Evolutionary conservation across 2,329 filamentous ascomycete species (phyloP), one percentile per base, ranked within the genome.

Genomic region (Metarhizium album): DNA sequence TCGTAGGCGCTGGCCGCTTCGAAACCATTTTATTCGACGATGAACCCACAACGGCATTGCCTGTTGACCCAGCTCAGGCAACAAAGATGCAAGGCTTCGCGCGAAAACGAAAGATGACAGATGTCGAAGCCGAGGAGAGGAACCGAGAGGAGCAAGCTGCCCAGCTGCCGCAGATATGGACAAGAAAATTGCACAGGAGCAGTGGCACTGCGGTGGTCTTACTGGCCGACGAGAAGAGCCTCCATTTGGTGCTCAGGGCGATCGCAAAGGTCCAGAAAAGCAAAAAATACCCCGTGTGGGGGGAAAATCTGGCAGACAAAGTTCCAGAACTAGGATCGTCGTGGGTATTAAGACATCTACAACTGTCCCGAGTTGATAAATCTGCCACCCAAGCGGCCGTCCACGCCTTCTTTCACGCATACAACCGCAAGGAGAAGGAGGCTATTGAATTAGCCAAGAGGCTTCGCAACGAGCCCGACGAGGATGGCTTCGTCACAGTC

Each of bases 401-500:
- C 23, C 90, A 96, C 62, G 81, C 83, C 35, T 97, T 90, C 73
- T 95, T 97, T 76, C 78, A 79, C 22, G 74, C 82, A n/a, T 97
- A 90, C 71, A 86, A 75, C 70, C 79, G 63, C 70, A 87, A 74
- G 70, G 86, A 78, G 74, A 81, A 67, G 69, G 84, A 74, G 67
- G 83, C 74, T 58, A 76, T 62, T 57, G 83, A 72, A 70, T 76
- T 73, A 63, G 85, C 70, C 63, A 82, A 80, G 69, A 72, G 78
- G 50, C 72, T 84, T 54, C 82, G 87, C 54, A 84, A 86, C 58
- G 83, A 89, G 60, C 89, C 91, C 0, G 93, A 98, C 66, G 90
- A 89, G 62, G 93, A 98, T 66, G 93, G 93, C 2, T 98, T 98
- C 65, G 79, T 97, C 46, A 97, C 90, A 3, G 93, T 98, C 23